These are phyloP conservation scores for Penstemon eatonii DNA, from an alignment of 257 asterid genomes.

Conservation along the genomic window DNA sequence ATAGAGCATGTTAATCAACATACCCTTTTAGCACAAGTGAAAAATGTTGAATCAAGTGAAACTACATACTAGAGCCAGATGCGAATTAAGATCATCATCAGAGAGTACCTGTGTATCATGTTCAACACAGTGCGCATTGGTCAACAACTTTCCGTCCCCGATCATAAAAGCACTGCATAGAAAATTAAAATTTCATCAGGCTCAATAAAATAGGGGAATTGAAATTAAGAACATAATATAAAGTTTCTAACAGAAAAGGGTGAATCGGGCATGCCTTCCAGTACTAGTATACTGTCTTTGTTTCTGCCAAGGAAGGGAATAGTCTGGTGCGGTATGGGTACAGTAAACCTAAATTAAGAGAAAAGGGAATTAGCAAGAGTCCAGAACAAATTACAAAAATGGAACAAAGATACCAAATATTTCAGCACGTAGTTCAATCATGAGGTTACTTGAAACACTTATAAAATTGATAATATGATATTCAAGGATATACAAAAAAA, in stretches of 20 bases:
- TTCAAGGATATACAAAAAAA: not conserved
- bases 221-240: conserved; percentile 3
- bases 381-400: conserved; percentile 1
- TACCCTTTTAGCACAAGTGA: not conserved
- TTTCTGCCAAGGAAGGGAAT: conserved; percentile 99
- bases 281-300: conserved; percentile 90
- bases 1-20: too few species aligned
- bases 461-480: not conserved
- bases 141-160: conserved; percentile 84
- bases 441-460: not conserved
- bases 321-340: conserved; percentile 91
- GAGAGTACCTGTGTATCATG: conserved; percentile 72
- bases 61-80: not conserved
- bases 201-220: conserved; percentile 5
- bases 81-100: conserved; percentile 2
- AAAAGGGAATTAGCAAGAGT: conserved; percentile 12
- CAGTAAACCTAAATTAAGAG: conserved; percentile 68
- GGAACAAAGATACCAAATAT: not conserved
- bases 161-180: conserved; percentile 85
- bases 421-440: conserved; percentile 6
- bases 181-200: conserved; percentile 25
- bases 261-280: conserved; percentile 69
- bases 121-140: conserved; percentile 97
- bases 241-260: conserved; percentile 7
- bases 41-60: not conserved